Percentiles rank a stretch among this genome's conserved stretches.
phyloP scores from a whole-genome alignment of 805 yeast genomes.

The Metschnikowia bowlesiae region DNA sequence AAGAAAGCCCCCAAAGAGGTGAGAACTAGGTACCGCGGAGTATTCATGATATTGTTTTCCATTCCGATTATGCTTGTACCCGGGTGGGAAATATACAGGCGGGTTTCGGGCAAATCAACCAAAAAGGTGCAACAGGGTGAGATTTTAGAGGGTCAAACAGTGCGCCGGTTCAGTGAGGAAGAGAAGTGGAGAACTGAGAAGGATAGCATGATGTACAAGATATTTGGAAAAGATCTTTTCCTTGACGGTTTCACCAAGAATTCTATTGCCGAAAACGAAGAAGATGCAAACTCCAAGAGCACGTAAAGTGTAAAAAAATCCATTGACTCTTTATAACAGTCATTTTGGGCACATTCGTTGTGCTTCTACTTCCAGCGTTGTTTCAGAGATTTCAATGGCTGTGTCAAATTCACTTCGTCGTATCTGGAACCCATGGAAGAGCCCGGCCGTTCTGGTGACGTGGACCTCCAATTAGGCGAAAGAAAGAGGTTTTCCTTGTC shows the following conservation, averaged over 20 bases:
- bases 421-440: constrained; percentile 33
- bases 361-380: constrained; percentile 12
- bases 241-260: constrained; percentile 43
- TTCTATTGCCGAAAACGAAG: constrained; percentile 23
- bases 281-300: not conserved
- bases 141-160: constrained; percentile 26
- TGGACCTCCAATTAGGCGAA: constrained; percentile 15
- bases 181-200: constrained; percentile 40
- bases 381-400: constrained; percentile 12
- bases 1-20: constrained; percentile 39
- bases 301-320: not conserved
- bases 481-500: constrained; percentile 5
- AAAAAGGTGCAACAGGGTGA: constrained; percentile 41
- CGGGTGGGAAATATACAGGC: constrained; percentile 30
- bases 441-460: constrained; percentile 34
- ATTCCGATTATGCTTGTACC: constrained; percentile 35
- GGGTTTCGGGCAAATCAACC: constrained; percentile 39
- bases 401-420: constrained; percentile 29
- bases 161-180: constrained; percentile 34
- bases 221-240: constrained; percentile 40
- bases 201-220: constrained; percentile 31
- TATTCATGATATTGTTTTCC: constrained; percentile 34
- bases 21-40: constrained; percentile 33
- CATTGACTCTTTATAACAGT: not conserved
- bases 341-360: not conserved